Percentiles rank a stretch among this genome's conserved stretches.
Conservation (phyloP, 306 rosid genomes). For the Gastrolobium villosum region DNA sequence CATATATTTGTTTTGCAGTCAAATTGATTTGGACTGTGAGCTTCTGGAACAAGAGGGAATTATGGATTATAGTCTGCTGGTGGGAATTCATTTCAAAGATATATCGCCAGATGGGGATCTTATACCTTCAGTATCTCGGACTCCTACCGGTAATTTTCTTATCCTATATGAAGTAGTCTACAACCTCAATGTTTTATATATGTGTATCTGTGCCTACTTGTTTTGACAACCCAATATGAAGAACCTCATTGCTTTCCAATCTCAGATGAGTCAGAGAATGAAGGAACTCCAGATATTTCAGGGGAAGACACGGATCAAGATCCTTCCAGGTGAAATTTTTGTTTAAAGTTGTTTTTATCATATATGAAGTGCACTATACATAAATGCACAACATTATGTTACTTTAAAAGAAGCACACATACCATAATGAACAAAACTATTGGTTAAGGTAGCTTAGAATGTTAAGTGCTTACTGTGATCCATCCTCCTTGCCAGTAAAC, state of each 20-base stretch:
- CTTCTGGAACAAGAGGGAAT: conserved; percentile 91
- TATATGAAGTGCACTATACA: not conserved
- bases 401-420: not conserved
- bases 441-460: not conserved
- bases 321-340: conserved; percentile 72
- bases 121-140: conserved; percentile 61
- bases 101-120: conserved; percentile 73
- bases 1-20: conserved; percentile 57
- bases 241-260: conserved; percentile 8
- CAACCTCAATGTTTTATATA: not conserved
- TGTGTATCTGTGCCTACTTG: not conserved
- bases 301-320: conserved; percentile 71
- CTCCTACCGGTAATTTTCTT: conserved; percentile 62
- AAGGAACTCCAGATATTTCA: conserved; percentile 59
- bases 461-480: not conserved
- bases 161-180: conserved; percentile 1
- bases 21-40: conserved; percentile 91
- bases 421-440: not conserved
- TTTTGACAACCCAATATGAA: conserved; percentile 3
- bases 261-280: conserved; percentile 63
- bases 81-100: conserved; percentile 88
- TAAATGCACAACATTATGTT: not conserved
- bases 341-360: conserved; percentile 21
- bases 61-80: conserved; percentile 91
- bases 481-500: not conserved